Base-by-base conservation (phyloP, 345 rosid species). In the Mallotus nudiflorus region DNA sequence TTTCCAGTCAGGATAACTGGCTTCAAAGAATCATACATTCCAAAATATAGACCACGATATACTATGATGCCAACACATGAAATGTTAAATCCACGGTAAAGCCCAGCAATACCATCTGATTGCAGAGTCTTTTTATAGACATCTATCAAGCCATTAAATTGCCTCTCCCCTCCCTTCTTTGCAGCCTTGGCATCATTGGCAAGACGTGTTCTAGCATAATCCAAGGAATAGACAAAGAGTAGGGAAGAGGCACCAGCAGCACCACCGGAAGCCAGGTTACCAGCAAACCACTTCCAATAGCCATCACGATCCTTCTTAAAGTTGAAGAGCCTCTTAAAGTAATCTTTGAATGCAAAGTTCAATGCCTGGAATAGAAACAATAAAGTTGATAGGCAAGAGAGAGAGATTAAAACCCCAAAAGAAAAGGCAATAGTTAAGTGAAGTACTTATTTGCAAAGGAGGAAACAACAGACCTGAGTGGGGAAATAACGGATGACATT, bases 401-500 rank as follows among this genome's bases (percentile, higher is more conserved):
- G 42, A 14, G 42, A 65, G 16, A 8, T 24, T 42, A 9, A 9
- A 42, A 42, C 46, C 11, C 46, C 25, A 27, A n/a, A 24, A 22
- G 12, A 40, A 62, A 42, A 62, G n/a, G 16, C 3, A 14, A 22
- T 3, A 16, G n/a, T 42, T 48, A 3, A 22, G 24, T 55, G 28
- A 15, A 28, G 24, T 33, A 24, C 25, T 50, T 50, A 24, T 33
- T 50, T 50, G 28, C 35, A 0, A 25, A 4, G 31, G 46, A 67
- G 27, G 56, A 29, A 55, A 20, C 29, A 46, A n/a, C 8, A 20
- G 20, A 67, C 80, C 80, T 77, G 76, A 45, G 76, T 77, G 9
- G 80, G 80, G 65, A 71, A 77, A 60, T 71, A 77, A 33, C 80
- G 75, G 59, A 77, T 77, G 65, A 77, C 80, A 59, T 77, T 77